A percentile compares a stretch with the other conserved stretches of the same genome.
Conservation (phyloP, 2,329 filamentous ascomycete genomes). For the Teratosphaeriaceae sp. region DNA sequence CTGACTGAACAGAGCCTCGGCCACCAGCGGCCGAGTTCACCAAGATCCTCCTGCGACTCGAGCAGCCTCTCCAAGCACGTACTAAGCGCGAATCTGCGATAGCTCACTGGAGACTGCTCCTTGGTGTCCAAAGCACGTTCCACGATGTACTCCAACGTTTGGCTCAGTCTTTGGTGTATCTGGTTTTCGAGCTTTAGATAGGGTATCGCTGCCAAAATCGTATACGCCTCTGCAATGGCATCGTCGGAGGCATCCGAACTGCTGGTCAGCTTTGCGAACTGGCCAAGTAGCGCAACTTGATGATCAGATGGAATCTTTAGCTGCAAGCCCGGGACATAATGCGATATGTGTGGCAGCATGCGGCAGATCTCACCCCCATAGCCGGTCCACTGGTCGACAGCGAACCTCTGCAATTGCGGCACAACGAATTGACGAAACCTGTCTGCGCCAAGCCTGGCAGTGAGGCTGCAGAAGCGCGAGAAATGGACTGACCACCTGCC, state of each 20-base stretch:
- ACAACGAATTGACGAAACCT: slow-evolving; percentile 75
- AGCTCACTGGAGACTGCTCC: not conserved
- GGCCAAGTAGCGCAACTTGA: not conserved
- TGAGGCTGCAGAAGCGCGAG: slow-evolving; percentile 75
- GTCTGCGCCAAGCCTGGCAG: slow-evolving; percentile 64
- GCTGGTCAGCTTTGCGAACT: not conserved
- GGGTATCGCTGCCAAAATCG: slow-evolving; percentile 13
- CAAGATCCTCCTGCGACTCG: not conserved
- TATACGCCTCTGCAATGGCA: not conserved
- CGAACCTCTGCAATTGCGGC: slow-evolving; percentile 77
- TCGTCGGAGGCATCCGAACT: not conserved
- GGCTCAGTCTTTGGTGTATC: not conserved
- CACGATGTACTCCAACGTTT: slow-evolving; percentile 1
- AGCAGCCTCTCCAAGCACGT: slow-evolving; percentile 17
- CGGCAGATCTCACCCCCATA: slow-evolving; percentile 48
- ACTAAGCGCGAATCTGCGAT: slow-evolving; percentile 16
- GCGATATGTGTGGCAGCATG: slow-evolving; percentile 5
- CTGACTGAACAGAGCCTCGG: slow-evolving; percentile 10
- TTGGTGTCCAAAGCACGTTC: slow-evolving; percentile 7
- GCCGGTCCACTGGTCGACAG: slow-evolving; percentile 64
- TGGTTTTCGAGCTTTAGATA: slow-evolving; percentile 11
- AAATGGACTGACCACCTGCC: slow-evolving; percentile 66
- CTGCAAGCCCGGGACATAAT: not conserved
- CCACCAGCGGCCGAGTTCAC: slow-evolving; percentile 12
- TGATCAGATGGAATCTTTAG: slow-evolving; percentile 1